A percentile compares a stretch with the other conserved stretches of the same genome.
These are phyloP conservation scores for Aspergillus felis DNA, from an alignment of 2,329 filamentous ascomycete species.

Conservation along the genomic window DNA sequence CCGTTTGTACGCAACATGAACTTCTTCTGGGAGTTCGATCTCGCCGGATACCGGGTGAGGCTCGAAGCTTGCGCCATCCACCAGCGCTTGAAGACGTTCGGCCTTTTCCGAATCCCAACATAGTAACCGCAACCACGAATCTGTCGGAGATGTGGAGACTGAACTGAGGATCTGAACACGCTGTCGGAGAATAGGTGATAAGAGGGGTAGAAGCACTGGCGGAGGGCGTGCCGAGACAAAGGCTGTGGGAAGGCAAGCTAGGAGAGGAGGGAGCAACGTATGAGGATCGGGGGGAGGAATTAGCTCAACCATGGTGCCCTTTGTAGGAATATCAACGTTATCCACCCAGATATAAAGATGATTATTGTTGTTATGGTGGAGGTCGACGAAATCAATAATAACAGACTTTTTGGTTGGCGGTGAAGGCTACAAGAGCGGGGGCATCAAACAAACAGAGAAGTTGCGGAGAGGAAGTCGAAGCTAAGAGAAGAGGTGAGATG, in stretches of 20 bases:
- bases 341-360: not conserved
- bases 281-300: slow-evolving; percentile 54
- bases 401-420: not conserved
- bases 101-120: slow-evolving; percentile 56
- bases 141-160: slow-evolving; percentile 37
- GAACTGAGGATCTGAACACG: slow-evolving; percentile 55
- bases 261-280: slow-evolving; percentile 57
- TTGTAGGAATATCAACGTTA: not conserved
- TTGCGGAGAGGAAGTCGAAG: not conserved
- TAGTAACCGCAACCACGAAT: slow-evolving; percentile 57
- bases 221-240: slow-evolving; percentile 58
- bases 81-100: slow-evolving; percentile 49
- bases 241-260: slow-evolving; percentile 61
- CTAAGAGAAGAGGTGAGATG: not conserved
- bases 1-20: slow-evolving; percentile 53
- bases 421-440: not conserved
- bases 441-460: not conserved
- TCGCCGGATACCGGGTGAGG: slow-evolving; percentile 63
- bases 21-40: slow-evolving; percentile 58
- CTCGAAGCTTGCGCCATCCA: slow-evolving; percentile 55
- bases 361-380: not conserved
- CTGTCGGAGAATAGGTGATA: slow-evolving; percentile 62
- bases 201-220: slow-evolving; percentile 56
- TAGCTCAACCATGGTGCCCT: slow-evolving; percentile 48
- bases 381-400: not conserved